Evolutionary conservation across 1,284 basidiomycete species (phyloP), one percentile per base, ranked within the genome.

Genomic region (Pisolithus thermaeus): DNA sequence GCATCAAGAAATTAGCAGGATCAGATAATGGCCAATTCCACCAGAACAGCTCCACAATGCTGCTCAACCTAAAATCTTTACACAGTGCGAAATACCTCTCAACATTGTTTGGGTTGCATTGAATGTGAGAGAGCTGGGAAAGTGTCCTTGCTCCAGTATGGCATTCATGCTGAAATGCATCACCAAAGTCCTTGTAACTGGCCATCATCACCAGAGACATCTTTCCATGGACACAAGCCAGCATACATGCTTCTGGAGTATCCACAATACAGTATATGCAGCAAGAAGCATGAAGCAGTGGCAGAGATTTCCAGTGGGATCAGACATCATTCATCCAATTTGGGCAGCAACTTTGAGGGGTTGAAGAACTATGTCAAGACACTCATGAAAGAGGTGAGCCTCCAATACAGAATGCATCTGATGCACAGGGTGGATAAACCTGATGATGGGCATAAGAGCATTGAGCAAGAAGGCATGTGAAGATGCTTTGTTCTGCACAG

Each of bases 371-470:
- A 68, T 57, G 46, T 70, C 62, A 0, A 71, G 50, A 36, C 60
- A 63, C 2, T 59, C 37, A 47, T 71, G 70, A 25, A 63, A 57
- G 0, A 71, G 54, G 0, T 61, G 54, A 16, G 46, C 52, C 9
- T 52, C 42, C 2, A 56, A 39, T 3, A 56, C 28, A 1, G 32
- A 46, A 22, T 11, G 18, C 27, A 54, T 54, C n/a, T 37, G 4
- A 5, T n/a, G 5, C 2, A n/a, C 3, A 2, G 39, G 16, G 20
- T 56, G 55, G 1, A 56, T 8, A 28, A 67, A 71, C 25, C 58
- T 58, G 3, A 67, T 53, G 32, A 70, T 58, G 0, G 69, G 70
- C 0, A 71, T 47, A 0, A 71, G 52, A 0, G 62, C 64, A n/a
- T 61, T 42, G 0, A 71, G 58, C 0, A 65, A 41, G 45, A 66